Percentiles rank a stretch among this genome's conserved stretches.
phyloP scores from a whole-genome alignment of 305 asterid genomes.

The Fraxinus greggii region DNA sequence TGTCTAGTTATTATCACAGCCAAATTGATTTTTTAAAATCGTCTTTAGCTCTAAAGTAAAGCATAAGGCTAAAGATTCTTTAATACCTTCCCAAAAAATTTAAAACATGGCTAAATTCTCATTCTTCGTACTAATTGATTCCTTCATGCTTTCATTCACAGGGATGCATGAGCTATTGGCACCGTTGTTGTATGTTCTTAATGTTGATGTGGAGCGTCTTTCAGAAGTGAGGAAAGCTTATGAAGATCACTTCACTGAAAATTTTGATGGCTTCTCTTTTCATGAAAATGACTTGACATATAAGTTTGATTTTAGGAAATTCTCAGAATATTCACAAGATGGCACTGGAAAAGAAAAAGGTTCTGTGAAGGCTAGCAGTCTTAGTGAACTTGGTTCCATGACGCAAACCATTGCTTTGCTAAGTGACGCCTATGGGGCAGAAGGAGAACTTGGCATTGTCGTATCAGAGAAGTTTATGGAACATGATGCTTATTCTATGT shows the following conservation, averaged over 20 bases:
- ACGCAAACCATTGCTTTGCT: conserved; percentile 63
- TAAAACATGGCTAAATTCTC: background rate
- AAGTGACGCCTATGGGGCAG: conserved; percentile 94
- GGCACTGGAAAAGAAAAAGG: conserved; percentile 35
- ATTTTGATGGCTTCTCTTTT: conserved; percentile 84
- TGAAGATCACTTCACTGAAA: conserved; percentile 79
- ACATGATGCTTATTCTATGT: conserved; percentile 94
- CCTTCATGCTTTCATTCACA: conserved; percentile 32
- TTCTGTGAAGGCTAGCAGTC: conserved; percentile 40
- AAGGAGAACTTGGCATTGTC: conserved; percentile 92
- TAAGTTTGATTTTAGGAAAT: conserved; percentile 82
- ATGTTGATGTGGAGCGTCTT: conserved; percentile 72
- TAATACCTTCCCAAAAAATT: background rate
- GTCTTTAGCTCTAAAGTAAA: background rate
- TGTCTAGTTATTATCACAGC: conserved; percentile 6
- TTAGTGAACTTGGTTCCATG: conserved; percentile 69
- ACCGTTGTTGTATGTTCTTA: conserved; percentile 83
- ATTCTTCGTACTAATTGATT: conserved; percentile 22
- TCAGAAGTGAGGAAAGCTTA: conserved; percentile 69
- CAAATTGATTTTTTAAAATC: conserved; percentile 6
- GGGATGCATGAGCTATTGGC: conserved; percentile 99
- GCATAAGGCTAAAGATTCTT: background rate
- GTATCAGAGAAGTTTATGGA: conserved; percentile 91
- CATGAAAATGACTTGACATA: conserved; percentile 74
- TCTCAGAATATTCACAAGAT: conserved; percentile 52